A percentile compares a stretch with the other conserved stretches of the same genome.
Conservation (phyloP, 1,284 basidiomycete species). For the Sanghuangporus weigelae region DNA sequence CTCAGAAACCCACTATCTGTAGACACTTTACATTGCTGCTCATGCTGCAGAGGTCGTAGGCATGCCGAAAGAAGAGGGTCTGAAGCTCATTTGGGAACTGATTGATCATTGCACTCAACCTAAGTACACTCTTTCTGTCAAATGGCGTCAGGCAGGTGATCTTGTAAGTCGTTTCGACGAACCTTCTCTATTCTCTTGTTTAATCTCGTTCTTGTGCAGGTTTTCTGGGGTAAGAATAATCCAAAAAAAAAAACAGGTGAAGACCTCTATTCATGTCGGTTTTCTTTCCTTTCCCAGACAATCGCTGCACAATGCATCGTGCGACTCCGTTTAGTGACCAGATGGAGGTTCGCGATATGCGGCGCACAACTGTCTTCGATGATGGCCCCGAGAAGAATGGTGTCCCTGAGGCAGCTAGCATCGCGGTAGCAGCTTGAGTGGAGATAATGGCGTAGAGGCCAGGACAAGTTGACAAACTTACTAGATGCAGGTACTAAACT, state of each 20-base stretch:
- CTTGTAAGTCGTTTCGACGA: constrained; percentile 19
- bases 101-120: constrained; percentile 24
- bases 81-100: constrained; percentile 25
- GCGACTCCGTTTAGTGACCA: constrained; percentile 22
- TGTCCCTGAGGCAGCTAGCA: constrained; percentile 7
- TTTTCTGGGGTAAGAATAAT: constrained; percentile 19
- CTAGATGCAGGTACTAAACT: too few species aligned
- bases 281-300: constrained; percentile 13
- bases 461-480: neutral
- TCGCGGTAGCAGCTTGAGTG: neutral
- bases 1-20: neutral
- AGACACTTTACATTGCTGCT: constrained; percentile 27
- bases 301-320: constrained; percentile 21
- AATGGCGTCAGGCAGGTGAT: constrained; percentile 27
- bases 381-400: constrained; percentile 17
- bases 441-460: neutral
- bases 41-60: constrained; percentile 25
- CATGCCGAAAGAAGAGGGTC: constrained; percentile 23
- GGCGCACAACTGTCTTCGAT: constrained; percentile 22
- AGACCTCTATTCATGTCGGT: neutral
- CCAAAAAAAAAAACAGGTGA: neutral
- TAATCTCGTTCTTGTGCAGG: neutral
- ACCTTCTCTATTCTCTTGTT: neutral
- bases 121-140: constrained; percentile 23
- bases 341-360: constrained; percentile 22